Percentiles rank a stretch among this genome's conserved stretches.
phyloP scores from a whole-genome alignment of 108 stramenopile species.

The Cylindrotheca fusiformis region DNA sequence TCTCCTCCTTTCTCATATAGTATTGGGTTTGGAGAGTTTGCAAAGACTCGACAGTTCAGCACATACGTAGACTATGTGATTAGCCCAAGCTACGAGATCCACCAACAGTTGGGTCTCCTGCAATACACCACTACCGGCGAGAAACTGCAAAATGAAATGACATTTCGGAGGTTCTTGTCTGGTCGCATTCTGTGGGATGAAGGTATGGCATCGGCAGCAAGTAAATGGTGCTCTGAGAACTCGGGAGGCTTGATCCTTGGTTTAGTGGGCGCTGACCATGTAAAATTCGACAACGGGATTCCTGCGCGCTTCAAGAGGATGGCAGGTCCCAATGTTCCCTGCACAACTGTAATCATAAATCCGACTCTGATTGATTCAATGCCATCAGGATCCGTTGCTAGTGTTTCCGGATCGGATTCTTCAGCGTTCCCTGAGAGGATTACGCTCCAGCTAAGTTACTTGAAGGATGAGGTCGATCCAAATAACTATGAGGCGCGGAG shows the following conservation, averaged over 20 bases:
- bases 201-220: conserved; percentile 62
- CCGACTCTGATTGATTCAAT: conserved; percentile 69
- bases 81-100: conserved; percentile 57
- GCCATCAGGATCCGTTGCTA: conserved; percentile 48
- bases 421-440: conserved; percentile 35
- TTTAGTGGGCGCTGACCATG: conserved; percentile 76
- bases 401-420: conserved; percentile 22
- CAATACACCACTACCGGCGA: conserved; percentile 56
- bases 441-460: conserved; percentile 63
- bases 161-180: conserved; percentile 59
- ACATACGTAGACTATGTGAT: conserved; percentile 73
- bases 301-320: conserved; percentile 60
- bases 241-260: conserved; percentile 61
- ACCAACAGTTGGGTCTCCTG: conserved; percentile 60
- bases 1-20: conserved; percentile 4
- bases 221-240: conserved; percentile 47
- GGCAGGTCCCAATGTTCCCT: conserved; percentile 26
- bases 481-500: conserved; percentile 27
- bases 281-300: conserved; percentile 69
- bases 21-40: conserved; percentile 57
- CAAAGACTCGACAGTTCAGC: conserved; percentile 31
- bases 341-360: conserved; percentile 61
- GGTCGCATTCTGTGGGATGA: conserved; percentile 85
- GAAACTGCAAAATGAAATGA: conserved; percentile 56
- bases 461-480: conserved; percentile 60